Evolutionary conservation across 306 rosid species (phyloP).

Genomic region (Quercus bicolor): DNA sequence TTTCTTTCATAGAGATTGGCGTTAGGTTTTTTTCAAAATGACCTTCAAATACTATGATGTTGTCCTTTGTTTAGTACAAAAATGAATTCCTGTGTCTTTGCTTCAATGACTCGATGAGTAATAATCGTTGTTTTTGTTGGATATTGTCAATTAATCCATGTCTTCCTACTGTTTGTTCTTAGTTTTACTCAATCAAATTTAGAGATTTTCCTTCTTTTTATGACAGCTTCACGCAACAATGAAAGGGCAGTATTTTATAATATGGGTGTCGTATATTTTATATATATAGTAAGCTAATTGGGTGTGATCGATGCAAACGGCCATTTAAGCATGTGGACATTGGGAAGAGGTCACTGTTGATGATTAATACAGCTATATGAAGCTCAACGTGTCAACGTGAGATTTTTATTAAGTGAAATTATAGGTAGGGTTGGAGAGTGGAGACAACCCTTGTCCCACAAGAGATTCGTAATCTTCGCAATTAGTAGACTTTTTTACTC

Average conservation of each 20-base stretch:
- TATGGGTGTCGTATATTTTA: no score
- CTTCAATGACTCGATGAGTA: neutral
- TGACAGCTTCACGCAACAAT: neutral
- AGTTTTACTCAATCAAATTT: neutral
- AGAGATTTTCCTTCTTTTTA: neutral
- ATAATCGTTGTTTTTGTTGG: neutral
- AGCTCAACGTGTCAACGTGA: slow-evolving; percentile 17
- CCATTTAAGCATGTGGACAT: neutral
- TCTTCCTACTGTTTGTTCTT: neutral
- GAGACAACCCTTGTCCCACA: slow-evolving; percentile 36
- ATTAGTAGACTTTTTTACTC: slow-evolving; percentile 11
- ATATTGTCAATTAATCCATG: neutral
- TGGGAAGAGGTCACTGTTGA: neutral
- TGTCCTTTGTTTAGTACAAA: neutral
- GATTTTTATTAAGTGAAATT: slow-evolving; percentile 4
- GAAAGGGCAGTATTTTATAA: no score
- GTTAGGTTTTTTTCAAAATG: neutral
- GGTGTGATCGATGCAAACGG: neutral
- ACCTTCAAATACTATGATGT: neutral
- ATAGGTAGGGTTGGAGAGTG: slow-evolving; percentile 16
- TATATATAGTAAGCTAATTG: no score
- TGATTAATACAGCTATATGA: neutral
- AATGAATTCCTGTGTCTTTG: neutral
- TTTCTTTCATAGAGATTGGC: neutral
- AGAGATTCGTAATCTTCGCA: slow-evolving; percentile 46